Evolutionary conservation across 2,329 filamentous ascomycete species (phyloP), one percentile per base, ranked within the genome.

Genomic region (Aspergillus sp.): DNA sequence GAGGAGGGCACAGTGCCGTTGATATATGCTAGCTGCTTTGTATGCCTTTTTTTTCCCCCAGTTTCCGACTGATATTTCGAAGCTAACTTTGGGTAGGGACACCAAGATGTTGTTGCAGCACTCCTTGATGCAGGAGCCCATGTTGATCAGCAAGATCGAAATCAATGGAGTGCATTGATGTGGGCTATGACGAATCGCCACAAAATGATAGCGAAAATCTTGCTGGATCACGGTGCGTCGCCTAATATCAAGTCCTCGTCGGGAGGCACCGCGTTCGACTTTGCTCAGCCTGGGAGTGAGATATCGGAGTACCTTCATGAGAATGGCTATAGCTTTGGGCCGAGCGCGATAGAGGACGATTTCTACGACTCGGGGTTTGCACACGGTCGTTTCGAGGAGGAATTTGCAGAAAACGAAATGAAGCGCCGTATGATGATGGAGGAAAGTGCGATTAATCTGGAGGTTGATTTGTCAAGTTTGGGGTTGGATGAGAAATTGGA

Each of bases 151-250:
- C 93, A 98, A 75, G 95, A 99, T 72, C 90, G 89, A 62, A 98
- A 98, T 71, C 89, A 96, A 70, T 99, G 95, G 95, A 98, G 91
- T 68, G 90, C 95, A 13, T 82, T 99, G 60, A 99, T 99, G 93
- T 99, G 95, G 95, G 93, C 95, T 50, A 98, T 98, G 91, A 99
- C 95, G 56, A 99, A 99, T 75, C 82, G 93, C 57, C 95, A 99
- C 77, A 98, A 98, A 77, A 88, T 87, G 48, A 99, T 99, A 65
- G 93, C 93, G 37, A 98, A 98, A 75, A 82, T 92, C 11, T 80
- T 99, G 15, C 83, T 99, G 34, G 93, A 99, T 72, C 90, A 95
- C 68, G 93, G 93, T 15, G 95, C 95, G 19, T 96, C 93, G n/a
- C 89, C 93, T 3, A 93, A 98, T 68, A 89, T 96, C 65, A 96